These are phyloP conservation scores for Boechera divaricarpa DNA, from an alignment of 345 rosid species.

Conservation along the genomic window DNA sequence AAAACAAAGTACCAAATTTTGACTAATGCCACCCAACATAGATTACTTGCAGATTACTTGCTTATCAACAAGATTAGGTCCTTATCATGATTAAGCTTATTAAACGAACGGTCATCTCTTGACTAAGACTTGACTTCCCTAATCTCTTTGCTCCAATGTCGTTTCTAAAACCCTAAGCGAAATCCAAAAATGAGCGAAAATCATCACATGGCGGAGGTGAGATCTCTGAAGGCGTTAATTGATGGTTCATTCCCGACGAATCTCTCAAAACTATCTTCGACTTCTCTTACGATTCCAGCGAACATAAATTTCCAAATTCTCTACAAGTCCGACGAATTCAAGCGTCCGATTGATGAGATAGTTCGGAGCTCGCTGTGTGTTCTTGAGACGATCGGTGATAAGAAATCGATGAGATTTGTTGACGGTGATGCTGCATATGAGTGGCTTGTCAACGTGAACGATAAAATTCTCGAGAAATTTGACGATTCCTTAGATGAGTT, in stretches of 20 bases:
- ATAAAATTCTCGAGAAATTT: constrained; percentile 58
- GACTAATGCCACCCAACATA: background rate
- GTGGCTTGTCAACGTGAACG: constrained; percentile 69
- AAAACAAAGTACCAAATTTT: background rate
- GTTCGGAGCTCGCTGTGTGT: constrained; percentile 49
- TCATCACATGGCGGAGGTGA: constrained; percentile 35
- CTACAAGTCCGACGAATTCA: constrained; percentile 68
- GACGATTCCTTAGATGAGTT: constrained; percentile 60
- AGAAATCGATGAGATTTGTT: constrained; percentile 34
- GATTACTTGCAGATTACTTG: background rate
- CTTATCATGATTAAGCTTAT: background rate
- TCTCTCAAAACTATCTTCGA: constrained; percentile 55
- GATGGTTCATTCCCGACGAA: constrained; percentile 50
- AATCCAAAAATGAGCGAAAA: background rate
- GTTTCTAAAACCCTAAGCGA: constrained; percentile 34
- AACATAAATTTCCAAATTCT: constrained; percentile 70
- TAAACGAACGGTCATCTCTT: background rate
- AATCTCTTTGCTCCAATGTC: background rate
- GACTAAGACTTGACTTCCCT: background rate
- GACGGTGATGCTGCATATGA: constrained; percentile 60
- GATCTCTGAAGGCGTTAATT: constrained; percentile 47
- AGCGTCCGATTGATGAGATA: constrained; percentile 53
- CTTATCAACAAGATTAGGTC: background rate
- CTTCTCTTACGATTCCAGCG: constrained; percentile 59
- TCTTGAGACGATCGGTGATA: constrained; percentile 60